Base-by-base conservation (phyloP, 2,329 filamentous ascomycete species). In the Xylaria sp. region DNA sequence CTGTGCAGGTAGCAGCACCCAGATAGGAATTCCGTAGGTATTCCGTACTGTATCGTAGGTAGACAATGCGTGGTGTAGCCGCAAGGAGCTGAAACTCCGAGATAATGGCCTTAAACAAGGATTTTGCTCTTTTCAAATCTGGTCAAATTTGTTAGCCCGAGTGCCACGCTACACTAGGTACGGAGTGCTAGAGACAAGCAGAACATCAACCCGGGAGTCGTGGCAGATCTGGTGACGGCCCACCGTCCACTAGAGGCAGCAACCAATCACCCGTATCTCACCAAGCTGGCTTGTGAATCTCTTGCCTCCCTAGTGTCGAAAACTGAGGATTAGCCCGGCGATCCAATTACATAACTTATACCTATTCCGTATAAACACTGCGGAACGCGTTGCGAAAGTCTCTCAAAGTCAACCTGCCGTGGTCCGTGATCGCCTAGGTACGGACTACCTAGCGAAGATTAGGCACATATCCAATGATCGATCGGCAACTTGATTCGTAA, bases 311-410 rank as follows among this genome's bases (percentile, higher is more conserved):
- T 30, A 30, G 23, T 30, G 23, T 30, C 23, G 23, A 30, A 30
- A 30, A 30, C 23, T 30, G 23, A 30, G 23, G 37, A 13, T 42
- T 42, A 42, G 37, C 11, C 9, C 8, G 37, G 11, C 37, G 37
- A 42, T 42, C 37, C 37, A 9, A 50, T 57, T 58, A 50, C 52
- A 44, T 52, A 35, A 50, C 42, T 53, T 55, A 42, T 23, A 52
- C 49, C n/a, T 52, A 23, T 16, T 47, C 52, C 39, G 52, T 39
- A 54, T n/a, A 30, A 16, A 16, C 44, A 47, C 23, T 30, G 5
- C 23, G 23, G 23, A 30, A 30, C 23, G 23, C 23, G 4, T 30
- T 30, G 23, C 23, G 37, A 42, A 42, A 42, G 8, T 42, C 37
- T 42, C 37, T 42, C 37, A 16, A 16, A 16, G 16, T 16, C 16